These are phyloP conservation scores for Lipomyces oligophaga DNA, from an alignment of 805 yeast species.

Conservation along the genomic window DNA sequence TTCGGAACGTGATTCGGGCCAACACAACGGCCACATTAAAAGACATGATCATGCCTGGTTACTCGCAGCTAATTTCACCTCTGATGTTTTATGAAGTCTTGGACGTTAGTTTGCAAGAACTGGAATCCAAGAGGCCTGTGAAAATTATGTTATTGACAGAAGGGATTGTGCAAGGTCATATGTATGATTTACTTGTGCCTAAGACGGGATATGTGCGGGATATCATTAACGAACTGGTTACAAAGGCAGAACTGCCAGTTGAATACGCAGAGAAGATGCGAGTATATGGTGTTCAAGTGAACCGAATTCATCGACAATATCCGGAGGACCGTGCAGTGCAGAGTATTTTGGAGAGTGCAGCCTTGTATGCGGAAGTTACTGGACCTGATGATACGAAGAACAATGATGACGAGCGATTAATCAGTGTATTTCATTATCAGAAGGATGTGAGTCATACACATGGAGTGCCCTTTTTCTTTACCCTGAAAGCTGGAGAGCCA, in stretches of 20 bases:
- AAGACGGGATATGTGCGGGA: conserved; percentile 53
- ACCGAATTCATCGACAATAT: conserved; percentile 21
- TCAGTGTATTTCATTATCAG: conserved; percentile 73
- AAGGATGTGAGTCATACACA: conserved; percentile 64
- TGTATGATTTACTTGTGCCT: conserved; percentile 66
- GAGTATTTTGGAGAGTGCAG: conserved; percentile 39
- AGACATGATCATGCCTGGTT: conserved; percentile 26
- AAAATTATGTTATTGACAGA: conserved; percentile 69
- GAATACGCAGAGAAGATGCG: conserved; percentile 36
- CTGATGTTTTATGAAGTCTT: conserved; percentile 69
- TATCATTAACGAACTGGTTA: conserved; percentile 53
- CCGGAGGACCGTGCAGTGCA: conserved; percentile 20
- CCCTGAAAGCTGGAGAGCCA: conserved; percentile 63
- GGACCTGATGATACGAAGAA: conserved; percentile 33
- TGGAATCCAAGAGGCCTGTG: conserved; percentile 69
- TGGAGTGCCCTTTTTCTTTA: conserved; percentile 81
- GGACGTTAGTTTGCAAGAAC: conserved; percentile 67
- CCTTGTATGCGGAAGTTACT: conserved; percentile 43
- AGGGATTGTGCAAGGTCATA: conserved; percentile 66
- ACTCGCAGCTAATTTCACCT: conserved; percentile 9
- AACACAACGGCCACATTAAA: conserved; percentile 40
- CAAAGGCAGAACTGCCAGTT: conserved; percentile 49
- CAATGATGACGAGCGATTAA: conserved; percentile 35
- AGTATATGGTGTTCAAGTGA: conserved; percentile 24
- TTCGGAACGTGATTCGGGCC: conserved; percentile 38